Evolutionary conservation across 2,329 filamentous ascomycete genomes (phyloP).

Genomic region (Sphaerostilbella broomeana): DNA sequence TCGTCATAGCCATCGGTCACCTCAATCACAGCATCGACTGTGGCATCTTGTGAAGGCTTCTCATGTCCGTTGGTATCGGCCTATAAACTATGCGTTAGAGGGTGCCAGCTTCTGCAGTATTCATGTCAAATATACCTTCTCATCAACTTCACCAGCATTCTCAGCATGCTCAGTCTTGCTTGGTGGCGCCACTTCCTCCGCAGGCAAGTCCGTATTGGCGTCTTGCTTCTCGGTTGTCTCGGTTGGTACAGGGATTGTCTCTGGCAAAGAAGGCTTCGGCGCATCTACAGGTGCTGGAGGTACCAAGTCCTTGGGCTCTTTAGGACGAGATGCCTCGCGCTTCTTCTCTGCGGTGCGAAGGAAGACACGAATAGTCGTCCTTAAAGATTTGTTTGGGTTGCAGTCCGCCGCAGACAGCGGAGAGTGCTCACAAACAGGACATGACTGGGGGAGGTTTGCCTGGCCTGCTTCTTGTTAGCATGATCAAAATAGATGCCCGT

Average conservation of each 20-base stretch:
- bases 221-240: constrained; percentile 16
- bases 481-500: constrained; percentile 6
- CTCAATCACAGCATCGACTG: background rate
- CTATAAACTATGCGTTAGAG: background rate
- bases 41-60: no score
- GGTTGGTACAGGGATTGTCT: constrained; percentile 16
- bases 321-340: constrained; percentile 57
- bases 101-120: no score
- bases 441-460: constrained; percentile 66
- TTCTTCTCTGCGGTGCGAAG: constrained; percentile 89
- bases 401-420: constrained; percentile 82
- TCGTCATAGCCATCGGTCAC: constrained; percentile 1
- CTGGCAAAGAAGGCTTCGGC: constrained; percentile 26
- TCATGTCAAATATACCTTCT: constrained; percentile 11
- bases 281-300: constrained; percentile 38
- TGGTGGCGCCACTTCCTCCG: background rate
- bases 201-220: background rate
- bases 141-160: constrained; percentile 3
- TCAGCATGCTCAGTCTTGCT: constrained; percentile 1
- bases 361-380: constrained; percentile 87
- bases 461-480: constrained; percentile 51
- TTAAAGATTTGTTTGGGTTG: constrained; percentile 81
- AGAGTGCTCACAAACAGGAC: constrained; percentile 88
- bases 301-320: constrained; percentile 37
- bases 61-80: no score